A percentile compares a stretch with the other conserved stretches of the same genome.
These are phyloP conservation scores for Phylloporus sp. DNA, from an alignment of 768 basidiomycete genomes.

Conservation along the genomic window DNA sequence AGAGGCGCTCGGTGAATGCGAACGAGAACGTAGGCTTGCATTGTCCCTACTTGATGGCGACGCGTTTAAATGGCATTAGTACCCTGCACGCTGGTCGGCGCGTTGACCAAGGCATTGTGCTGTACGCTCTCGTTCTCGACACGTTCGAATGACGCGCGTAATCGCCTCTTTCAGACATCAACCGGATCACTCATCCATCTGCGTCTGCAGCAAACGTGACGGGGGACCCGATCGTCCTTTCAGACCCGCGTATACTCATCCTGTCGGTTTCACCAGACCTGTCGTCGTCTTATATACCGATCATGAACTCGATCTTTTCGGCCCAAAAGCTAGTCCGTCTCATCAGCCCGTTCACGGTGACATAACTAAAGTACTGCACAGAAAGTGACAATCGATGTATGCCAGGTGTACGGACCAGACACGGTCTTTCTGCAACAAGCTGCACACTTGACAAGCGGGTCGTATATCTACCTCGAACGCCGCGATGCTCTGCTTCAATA, in stretches of 20 bases:
- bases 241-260: slow-evolving; percentile 63
- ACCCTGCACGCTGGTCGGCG: slow-evolving; percentile 77
- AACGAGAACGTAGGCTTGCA: slow-evolving; percentile 40
- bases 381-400: slow-evolving; percentile 97
- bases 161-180: slow-evolving; percentile 54
- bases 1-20: slow-evolving; percentile 43
- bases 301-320: slow-evolving; percentile 99
- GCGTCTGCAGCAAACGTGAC: slow-evolving; percentile 25
- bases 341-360: not conserved
- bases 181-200: slow-evolving; percentile 44
- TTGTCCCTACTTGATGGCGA: not conserved
- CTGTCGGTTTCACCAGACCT: slow-evolving; percentile 91
- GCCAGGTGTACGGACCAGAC: slow-evolving; percentile 85
- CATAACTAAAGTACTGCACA: slow-evolving; percentile 35
- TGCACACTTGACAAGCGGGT: slow-evolving; percentile 90
- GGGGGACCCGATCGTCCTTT: slow-evolving; percentile 31
- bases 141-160: not conserved
- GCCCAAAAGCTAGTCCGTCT: slow-evolving; percentile 88
- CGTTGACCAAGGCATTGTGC: slow-evolving; percentile 89
- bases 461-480: slow-evolving; percentile 81
- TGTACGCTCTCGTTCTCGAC: slow-evolving; percentile 45
- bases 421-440: slow-evolving; percentile 98
- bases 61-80: slow-evolving; percentile 31
- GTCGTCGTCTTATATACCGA: slow-evolving; percentile 88
- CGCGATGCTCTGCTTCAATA: slow-evolving; percentile 90